phyloP scores from a whole-genome alignment of 1,139 yeast genomes.

The Debaryomyces subglobosus region DNA sequence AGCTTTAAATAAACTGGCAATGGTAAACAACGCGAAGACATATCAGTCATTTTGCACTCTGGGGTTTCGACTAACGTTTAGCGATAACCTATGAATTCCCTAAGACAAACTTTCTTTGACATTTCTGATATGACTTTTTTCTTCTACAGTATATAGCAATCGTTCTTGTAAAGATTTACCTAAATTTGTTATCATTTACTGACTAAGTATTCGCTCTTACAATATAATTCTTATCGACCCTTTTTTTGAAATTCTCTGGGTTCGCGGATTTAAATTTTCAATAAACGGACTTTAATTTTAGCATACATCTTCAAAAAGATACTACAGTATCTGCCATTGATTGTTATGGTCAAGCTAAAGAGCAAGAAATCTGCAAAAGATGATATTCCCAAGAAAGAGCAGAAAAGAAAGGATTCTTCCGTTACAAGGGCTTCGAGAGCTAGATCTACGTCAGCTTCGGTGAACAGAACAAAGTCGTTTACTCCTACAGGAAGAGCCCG shows the following conservation, averaged over 20 bases:
- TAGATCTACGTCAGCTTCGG: constrained; percentile 6
- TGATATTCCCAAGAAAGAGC: constrained; percentile 6
- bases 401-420: not conserved
- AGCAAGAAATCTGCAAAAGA: not conserved
- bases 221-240: not conserved
- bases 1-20: not conserved
- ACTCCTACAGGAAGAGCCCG: constrained; percentile 3
- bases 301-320: not conserved
- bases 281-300: not conserved
- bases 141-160: too few relatives aligned
- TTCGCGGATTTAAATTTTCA: constrained; percentile 1
- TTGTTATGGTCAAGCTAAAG: constrained; percentile 1
- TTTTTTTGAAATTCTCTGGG: not conserved
- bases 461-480: constrained; percentile 1
- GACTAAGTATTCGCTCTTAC: too few relatives aligned
- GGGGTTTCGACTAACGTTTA: not conserved
- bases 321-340: not conserved
- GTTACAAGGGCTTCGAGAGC: constrained; percentile 6
- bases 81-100: not conserved
- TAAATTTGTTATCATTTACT: not conserved
- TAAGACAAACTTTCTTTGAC: too few relatives aligned
- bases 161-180: not conserved
- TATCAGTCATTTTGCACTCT: not conserved
- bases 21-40: not conserved
- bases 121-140: too few relatives aligned